A percentile compares a stretch with the other conserved stretches of the same genome.
phyloP scores from a whole-genome alignment of 2,329 filamentous ascomycete genomes.

The Fusarium tjaetaba region DNA sequence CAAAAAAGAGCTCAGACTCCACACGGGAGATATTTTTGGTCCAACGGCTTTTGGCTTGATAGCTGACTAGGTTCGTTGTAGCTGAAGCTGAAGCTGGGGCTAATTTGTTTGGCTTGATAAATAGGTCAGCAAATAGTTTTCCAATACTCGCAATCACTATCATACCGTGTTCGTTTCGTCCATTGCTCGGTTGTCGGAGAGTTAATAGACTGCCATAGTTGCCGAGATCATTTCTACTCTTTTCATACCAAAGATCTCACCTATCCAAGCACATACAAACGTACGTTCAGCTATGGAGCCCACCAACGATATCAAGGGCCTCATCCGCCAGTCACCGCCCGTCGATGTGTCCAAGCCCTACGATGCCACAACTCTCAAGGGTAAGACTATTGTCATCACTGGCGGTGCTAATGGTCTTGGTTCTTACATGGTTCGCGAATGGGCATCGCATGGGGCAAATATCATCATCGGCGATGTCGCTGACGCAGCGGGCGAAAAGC shows the following conservation, averaged over 20 bases:
- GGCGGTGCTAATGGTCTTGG: conserved; percentile 72
- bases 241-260: neutral
- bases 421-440: conserved; percentile 62
- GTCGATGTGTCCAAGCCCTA: conserved; percentile 58
- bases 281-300: neutral
- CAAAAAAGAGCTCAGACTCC: conserved; percentile 12
- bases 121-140: conserved; percentile 7
- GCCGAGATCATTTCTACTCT: neutral
- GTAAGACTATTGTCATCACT: conserved; percentile 70
- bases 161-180: neutral
- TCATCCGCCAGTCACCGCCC: conserved; percentile 53
- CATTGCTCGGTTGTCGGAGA: neutral
- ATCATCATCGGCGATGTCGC: conserved; percentile 73
- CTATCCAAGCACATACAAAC: neutral
- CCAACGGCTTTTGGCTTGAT: neutral
- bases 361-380: conserved; percentile 56
- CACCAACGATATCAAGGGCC: conserved; percentile 34
- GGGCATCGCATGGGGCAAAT: conserved; percentile 66
- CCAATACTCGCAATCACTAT: neutral
- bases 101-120: conserved; percentile 15
- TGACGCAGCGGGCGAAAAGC: conserved; percentile 60
- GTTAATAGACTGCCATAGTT: neutral
- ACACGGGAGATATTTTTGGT: conserved; percentile 22
- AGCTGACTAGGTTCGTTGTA: neutral
- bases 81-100: conserved; percentile 8